Conservation (phyloP, 345 rosid genomes). For the Citrus hindsii region DNA sequence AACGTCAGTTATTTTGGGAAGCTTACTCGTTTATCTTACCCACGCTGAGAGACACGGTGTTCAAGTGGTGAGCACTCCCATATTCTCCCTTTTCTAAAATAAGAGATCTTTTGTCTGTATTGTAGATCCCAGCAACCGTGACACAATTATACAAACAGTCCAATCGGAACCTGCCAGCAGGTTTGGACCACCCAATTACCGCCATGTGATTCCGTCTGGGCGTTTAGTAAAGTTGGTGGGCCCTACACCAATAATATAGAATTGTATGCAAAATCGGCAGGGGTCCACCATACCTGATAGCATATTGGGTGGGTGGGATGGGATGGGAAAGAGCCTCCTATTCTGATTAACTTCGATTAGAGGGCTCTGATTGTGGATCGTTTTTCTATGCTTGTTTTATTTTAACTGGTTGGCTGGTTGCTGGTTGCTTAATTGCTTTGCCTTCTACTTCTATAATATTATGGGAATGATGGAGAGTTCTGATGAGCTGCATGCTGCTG, state of each 20-base stretch:
- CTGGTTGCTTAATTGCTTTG: too few species aligned
- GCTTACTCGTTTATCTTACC: slow-evolving; percentile 66
- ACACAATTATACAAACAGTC: not conserved
- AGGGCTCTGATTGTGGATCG: not conserved
- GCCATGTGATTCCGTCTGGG: not conserved
- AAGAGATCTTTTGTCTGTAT: not conserved
- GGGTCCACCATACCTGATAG: not conserved
- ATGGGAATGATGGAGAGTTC: not conserved
- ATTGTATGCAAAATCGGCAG: not conserved
- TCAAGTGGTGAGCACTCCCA: slow-evolving; percentile 51
- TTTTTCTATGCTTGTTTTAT: not conserved
- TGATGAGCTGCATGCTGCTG: slow-evolving; percentile 1
- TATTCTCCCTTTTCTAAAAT: not conserved
- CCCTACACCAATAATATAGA: not conserved
- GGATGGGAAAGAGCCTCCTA: too few species aligned
- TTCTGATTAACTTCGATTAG: not conserved
- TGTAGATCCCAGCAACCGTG: not conserved
- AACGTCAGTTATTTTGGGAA: slow-evolving; percentile 72
- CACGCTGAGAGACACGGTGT: slow-evolving; percentile 80
- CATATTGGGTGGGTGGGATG: too few species aligned
- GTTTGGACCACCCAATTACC: not conserved
- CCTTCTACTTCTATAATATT: too few species aligned
- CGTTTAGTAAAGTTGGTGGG: not conserved
- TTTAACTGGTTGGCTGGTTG: not conserved
- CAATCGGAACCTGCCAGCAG: not conserved